Conservation (phyloP, 75 land plant genomes). For the Chamaecyparis obtusa region DNA sequence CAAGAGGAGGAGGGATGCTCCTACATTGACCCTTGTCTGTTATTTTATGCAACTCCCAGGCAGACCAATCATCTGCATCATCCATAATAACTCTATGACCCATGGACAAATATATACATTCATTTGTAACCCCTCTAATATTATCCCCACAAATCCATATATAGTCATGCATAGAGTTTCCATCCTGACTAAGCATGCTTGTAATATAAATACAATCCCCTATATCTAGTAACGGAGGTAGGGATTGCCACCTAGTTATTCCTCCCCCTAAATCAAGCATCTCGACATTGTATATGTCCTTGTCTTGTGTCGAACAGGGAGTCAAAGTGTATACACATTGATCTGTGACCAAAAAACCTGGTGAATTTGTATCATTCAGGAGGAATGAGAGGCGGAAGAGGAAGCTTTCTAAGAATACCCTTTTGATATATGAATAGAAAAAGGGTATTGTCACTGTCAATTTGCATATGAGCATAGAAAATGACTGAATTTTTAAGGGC, state of each 20-base stretch:
- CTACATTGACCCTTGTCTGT: background rate
- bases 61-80: constrained; percentile 7
- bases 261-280: constrained; percentile 5
- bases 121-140: background rate
- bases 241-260: background rate
- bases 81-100: background rate
- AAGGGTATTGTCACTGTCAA: background rate
- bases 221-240: background rate
- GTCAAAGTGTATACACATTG: constrained; percentile 1
- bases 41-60: background rate
- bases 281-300: background rate
- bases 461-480: background rate
- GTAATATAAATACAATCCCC: background rate
- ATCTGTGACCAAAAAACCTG: background rate
- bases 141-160: background rate
- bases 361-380: background rate
- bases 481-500: constrained; percentile 3
- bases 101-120: background rate
- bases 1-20: background rate
- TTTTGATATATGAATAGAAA: background rate
- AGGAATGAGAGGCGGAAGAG: background rate
- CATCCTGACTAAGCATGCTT: background rate
- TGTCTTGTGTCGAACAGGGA: background rate
- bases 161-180: background rate
- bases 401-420: background rate